These are phyloP conservation scores for Penicillium cosmopolitanum DNA, from an alignment of 495 filamentous ascomycete species.

Conservation along the genomic window DNA sequence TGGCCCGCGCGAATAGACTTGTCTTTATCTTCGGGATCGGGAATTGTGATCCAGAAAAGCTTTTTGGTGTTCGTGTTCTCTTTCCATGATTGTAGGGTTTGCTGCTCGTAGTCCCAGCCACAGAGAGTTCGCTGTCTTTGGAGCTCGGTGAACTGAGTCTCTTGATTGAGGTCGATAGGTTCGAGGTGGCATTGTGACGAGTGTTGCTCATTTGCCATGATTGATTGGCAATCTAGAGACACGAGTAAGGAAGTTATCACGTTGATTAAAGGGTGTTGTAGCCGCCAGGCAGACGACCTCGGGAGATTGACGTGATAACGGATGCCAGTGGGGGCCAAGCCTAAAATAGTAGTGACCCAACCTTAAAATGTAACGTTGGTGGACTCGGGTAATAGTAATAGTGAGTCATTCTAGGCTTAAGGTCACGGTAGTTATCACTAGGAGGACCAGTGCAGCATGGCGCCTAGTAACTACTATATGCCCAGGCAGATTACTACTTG, in stretches of 20 bases:
- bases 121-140: constrained; percentile 31
- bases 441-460: no score
- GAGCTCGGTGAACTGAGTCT: constrained; percentile 23
- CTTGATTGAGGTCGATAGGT: constrained; percentile 27
- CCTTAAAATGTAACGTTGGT: no score
- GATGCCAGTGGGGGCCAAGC: not conserved
- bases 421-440: no score
- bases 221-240: not conserved
- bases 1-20: constrained; percentile 25
- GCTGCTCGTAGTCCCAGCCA: constrained; percentile 27
- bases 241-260: no score
- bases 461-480: no score
- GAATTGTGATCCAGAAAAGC: constrained; percentile 30
- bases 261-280: not conserved
- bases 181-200: constrained; percentile 20
- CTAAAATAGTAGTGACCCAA: not conserved
- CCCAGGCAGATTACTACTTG: no score
- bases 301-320: not conserved
- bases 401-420: no score
- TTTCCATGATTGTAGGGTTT: constrained; percentile 21
- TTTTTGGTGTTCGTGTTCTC: constrained; percentile 23
- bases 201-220: not conserved
- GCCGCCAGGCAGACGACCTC: not conserved
- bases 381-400: no score
- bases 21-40: not conserved